Conservation (phyloP, 495 filamentous ascomycete species). For the Podospora bellae-mahoneyi region DNA sequence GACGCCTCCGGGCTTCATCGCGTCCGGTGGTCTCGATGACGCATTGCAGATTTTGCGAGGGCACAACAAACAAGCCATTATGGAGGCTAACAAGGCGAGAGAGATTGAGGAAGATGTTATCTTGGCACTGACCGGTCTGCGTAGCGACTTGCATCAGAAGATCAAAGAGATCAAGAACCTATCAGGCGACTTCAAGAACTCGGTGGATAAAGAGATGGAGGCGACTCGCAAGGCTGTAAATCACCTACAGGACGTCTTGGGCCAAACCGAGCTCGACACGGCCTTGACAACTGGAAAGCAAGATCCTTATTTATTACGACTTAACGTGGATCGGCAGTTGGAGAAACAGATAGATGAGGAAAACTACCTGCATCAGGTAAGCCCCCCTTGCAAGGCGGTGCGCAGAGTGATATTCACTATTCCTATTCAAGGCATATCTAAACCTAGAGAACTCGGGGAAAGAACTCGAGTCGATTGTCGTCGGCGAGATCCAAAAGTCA, state of each 20-base stretch:
- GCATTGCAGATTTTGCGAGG: slow-evolving; percentile 74
- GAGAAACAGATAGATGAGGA: slow-evolving; percentile 94
- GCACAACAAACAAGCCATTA: slow-evolving; percentile 77
- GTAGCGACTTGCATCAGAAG: slow-evolving; percentile 88
- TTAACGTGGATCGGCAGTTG: slow-evolving; percentile 82
- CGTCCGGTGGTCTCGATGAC: slow-evolving; percentile 79
- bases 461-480: slow-evolving; percentile 91
- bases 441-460: slow-evolving; percentile 93
- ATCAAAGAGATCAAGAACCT: slow-evolving; percentile 96
- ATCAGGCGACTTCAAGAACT: slow-evolving; percentile 91
- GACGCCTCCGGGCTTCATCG: slow-evolving; percentile 66
- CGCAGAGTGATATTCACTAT: slow-evolving; percentile 1
- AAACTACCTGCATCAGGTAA: slow-evolving; percentile 89
- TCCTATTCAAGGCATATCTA: slow-evolving; percentile 67
- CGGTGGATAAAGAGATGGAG: slow-evolving; percentile 76
- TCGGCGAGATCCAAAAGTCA: slow-evolving; percentile 94
- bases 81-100: slow-evolving; percentile 80
- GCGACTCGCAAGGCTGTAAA: slow-evolving; percentile 66
- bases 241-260: slow-evolving; percentile 74
- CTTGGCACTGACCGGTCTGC: slow-evolving; percentile 74
- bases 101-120: slow-evolving; percentile 92
- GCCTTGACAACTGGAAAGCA: slow-evolving; percentile 73
- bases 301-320: slow-evolving; percentile 82
- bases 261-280: slow-evolving; percentile 71
- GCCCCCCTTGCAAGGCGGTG: slow-evolving; percentile 10